phyloP scores from a whole-genome alignment of 1,284 basidiomycete genomes.

The Trichosporon coremiiforme region DNA sequence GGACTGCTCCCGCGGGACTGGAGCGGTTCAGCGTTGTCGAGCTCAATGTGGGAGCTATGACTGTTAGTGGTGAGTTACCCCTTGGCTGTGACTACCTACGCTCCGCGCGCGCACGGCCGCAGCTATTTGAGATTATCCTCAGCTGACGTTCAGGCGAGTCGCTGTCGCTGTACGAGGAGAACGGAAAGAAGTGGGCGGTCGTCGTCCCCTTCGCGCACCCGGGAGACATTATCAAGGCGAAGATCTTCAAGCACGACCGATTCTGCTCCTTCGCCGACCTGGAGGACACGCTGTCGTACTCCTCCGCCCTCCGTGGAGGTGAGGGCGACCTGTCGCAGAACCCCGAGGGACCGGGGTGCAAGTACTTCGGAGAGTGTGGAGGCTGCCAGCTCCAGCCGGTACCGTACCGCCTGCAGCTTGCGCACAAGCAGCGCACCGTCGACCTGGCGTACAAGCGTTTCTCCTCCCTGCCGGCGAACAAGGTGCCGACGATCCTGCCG shows the following conservation, averaged over 20 bases:
- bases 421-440: slow-evolving; percentile 84
- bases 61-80: slow-evolving; percentile 33
- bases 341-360: slow-evolving; percentile 62
- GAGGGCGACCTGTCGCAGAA: slow-evolving; percentile 51
- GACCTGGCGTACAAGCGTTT: slow-evolving; percentile 80
- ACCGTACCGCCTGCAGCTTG: slow-evolving; percentile 80
- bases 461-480: slow-evolving; percentile 61
- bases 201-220: slow-evolving; percentile 80
- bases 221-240: slow-evolving; percentile 72
- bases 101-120: too few species aligned
- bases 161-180: slow-evolving; percentile 34
- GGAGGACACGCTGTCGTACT: slow-evolving; percentile 68
- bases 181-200: slow-evolving; percentile 67
- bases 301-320: slow-evolving; percentile 67
- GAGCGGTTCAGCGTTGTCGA: slow-evolving; percentile 66
- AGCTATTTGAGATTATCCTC: not conserved
- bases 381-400: slow-evolving; percentile 69
- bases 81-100: too few species aligned
- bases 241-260: slow-evolving; percentile 65
- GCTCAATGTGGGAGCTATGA: slow-evolving; percentile 61
- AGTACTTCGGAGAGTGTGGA: slow-evolving; percentile 78
- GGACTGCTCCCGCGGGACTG: slow-evolving; percentile 60
- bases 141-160: slow-evolving; percentile 35
- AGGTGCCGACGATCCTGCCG: slow-evolving; percentile 69
- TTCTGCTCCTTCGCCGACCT: slow-evolving; percentile 77